Evolutionary conservation across 2,329 filamentous ascomycete genomes (phyloP), one percentile per base, ranked within the genome.

Genomic region (Colletotrichum viniferum): DNA sequence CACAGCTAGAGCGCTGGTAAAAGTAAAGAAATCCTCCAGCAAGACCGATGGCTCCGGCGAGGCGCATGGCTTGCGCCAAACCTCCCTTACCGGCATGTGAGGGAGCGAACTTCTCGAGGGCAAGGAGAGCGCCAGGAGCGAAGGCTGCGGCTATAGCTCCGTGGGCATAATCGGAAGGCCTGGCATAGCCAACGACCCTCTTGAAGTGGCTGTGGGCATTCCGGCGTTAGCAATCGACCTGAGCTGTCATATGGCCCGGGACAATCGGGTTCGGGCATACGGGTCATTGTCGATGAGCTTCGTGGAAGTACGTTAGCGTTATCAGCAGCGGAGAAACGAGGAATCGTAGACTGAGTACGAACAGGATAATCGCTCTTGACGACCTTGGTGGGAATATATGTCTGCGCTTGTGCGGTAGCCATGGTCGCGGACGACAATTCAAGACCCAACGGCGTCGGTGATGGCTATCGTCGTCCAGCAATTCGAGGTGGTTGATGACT

Each of bases 221-320:
- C 79, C 26, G 34, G 26, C 12, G 55, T 58, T 34, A 72, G 52
- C 43, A 62, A 66, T 63, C 69, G 43, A 32, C 12, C n/a, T 43
- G 16, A 9, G 58, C 13, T 21, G 34, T 10, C n/a, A 9, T 21
- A 32, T 52, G 43, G 61, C 30, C 30, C 3, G 12, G n/a, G 34
- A 16, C 12, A 36, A 30, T 34, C 62, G 34, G 56, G 28, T 26
- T 72, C 21, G 43, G 58, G 32, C 63, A 5, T 75, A 75, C 73
- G 97, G 97, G 87, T 99, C 97, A 88, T 95, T 97, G 89, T 99
- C 97, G 87, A 99, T 98, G 88, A 98, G 94, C 97, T 99, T 87
- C 79, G 82, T 82, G 58, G 72, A 81, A 78, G 79, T 76, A 78
- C 74, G 78, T 78, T 76, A 73, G 76, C 70, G 6, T 13, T 24